Evolutionary conservation across 225 moss, liverwort and hornwort genomes (phyloP).

Genomic region (Lunularia cruciata): DNA sequence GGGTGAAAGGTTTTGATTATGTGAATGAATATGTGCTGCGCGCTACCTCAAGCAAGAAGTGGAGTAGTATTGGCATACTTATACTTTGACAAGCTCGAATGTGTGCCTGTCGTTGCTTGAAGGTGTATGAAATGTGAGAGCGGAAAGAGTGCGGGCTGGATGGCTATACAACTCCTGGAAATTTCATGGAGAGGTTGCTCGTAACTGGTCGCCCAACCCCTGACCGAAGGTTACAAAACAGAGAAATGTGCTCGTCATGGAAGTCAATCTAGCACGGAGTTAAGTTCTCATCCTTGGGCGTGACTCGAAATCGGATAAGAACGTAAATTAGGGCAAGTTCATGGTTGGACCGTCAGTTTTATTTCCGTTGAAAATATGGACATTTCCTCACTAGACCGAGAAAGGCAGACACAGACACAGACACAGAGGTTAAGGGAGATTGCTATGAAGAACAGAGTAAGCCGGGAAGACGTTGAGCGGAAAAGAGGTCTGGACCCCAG

Average conservation of each 20-base stretch:
- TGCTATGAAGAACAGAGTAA: conserved; percentile 44
- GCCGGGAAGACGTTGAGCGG: conserved; percentile 38
- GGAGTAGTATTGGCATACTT: not conserved
- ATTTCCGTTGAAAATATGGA: conserved; percentile 24
- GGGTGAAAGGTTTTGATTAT: not conserved
- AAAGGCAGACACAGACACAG: conserved; percentile 46
- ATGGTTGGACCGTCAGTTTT: not conserved
- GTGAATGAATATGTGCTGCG: not conserved
- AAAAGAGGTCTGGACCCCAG: conserved; percentile 41
- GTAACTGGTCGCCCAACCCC: not conserved
- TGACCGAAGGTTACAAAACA: not conserved
- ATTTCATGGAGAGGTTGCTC: conserved; percentile 5
- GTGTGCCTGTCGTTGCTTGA: not conserved
- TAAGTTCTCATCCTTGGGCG: not conserved
- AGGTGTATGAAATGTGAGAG: not conserved
- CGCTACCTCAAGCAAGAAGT: not conserved
- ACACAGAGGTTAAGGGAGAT: conserved; percentile 46
- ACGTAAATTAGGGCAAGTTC: conserved; percentile 18
- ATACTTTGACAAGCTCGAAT: not conserved
- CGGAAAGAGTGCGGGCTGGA: not conserved
- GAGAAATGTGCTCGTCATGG: not conserved
- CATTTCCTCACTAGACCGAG: conserved; percentile 42
- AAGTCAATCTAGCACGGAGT: not conserved
- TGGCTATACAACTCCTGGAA: not conserved
- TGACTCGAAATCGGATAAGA: not conserved